Percentiles rank a stretch among this genome's conserved stretches.
phyloP scores from a whole-genome alignment of 257 asterid species.

The Phtheirospermum japonicum region DNA sequence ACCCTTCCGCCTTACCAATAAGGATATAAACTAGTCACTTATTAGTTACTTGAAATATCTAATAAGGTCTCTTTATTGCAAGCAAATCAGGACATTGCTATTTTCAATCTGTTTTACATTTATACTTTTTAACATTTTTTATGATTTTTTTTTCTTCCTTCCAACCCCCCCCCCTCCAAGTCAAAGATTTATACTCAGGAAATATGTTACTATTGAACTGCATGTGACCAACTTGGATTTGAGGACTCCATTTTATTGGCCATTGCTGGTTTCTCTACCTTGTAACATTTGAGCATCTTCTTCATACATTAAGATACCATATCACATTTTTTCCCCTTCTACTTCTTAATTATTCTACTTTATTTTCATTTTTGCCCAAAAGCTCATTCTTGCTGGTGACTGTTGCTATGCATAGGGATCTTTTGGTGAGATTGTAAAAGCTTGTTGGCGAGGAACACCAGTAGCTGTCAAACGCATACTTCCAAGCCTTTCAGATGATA shows the following conservation, averaged over 20 bases:
- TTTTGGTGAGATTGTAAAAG: conserved; percentile 96
- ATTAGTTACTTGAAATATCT: conserved; percentile 11
- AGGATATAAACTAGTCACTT: conserved; percentile 19
- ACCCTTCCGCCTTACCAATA: conserved; percentile 1
- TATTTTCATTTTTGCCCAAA: background rate
- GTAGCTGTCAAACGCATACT: conserved; percentile 98
- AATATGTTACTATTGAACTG: no score
- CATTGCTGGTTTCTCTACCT: background rate
- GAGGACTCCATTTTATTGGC: background rate
- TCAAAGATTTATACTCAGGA: no score
- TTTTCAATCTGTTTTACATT: background rate
- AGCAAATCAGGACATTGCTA: background rate
- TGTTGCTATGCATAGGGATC: conserved; percentile 76
- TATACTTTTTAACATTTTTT: no score
- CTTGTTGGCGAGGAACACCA: conserved; percentile 99
- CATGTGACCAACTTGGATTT: background rate
- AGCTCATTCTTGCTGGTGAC: conserved; percentile 29
- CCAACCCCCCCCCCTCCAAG: no score
- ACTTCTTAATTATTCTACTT: no score
- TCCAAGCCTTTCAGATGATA: conserved; percentile 96
- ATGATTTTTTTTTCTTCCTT: background rate
- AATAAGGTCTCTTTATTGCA: background rate
- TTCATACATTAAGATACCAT: background rate
- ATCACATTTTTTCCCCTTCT: background rate
- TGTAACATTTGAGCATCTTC: background rate